Conservation (phyloP, 169 alveolate genomes). For the Cryptosporidium canis region DNA sequence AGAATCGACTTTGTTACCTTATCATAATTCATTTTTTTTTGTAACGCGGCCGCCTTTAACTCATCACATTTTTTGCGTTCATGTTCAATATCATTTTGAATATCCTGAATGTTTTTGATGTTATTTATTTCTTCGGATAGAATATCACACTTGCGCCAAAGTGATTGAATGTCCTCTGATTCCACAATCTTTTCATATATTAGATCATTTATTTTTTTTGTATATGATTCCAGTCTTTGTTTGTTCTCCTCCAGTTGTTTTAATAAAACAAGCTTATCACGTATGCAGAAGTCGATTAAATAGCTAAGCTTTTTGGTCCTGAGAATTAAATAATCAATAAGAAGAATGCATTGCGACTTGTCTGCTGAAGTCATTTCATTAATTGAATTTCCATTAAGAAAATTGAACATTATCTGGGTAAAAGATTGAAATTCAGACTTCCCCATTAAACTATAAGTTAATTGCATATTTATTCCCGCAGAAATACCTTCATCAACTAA, state of each 20-base stretch:
- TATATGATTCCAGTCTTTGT: not conserved
- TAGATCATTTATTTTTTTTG: not conserved
- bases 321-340: slow-evolving; percentile 17
- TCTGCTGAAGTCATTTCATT: not conserved
- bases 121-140: slow-evolving; percentile 15
- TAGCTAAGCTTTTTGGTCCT: slow-evolving; percentile 18
- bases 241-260: not conserved
- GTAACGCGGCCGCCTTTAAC: not conserved
- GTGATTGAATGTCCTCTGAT: not conserved
- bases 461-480: slow-evolving; percentile 29
- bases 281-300: not conserved
- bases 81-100: slow-evolving; percentile 3
- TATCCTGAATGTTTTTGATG: not conserved
- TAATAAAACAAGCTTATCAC: not conserved
- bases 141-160: slow-evolving; percentile 52
- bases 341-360: slow-evolving; percentile 29
- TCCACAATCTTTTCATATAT: not conserved
- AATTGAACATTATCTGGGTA: not conserved
- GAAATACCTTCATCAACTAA: slow-evolving; percentile 35
- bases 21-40: not conserved
- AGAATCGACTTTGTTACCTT: not conserved
- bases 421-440: slow-evolving; percentile 30
- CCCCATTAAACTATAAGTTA: slow-evolving; percentile 24
- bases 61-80: not conserved
- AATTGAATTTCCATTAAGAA: not conserved